Evolutionary conservation across 1,284 basidiomycete species (phyloP).

Genomic region (Dichomitus squalens): DNA sequence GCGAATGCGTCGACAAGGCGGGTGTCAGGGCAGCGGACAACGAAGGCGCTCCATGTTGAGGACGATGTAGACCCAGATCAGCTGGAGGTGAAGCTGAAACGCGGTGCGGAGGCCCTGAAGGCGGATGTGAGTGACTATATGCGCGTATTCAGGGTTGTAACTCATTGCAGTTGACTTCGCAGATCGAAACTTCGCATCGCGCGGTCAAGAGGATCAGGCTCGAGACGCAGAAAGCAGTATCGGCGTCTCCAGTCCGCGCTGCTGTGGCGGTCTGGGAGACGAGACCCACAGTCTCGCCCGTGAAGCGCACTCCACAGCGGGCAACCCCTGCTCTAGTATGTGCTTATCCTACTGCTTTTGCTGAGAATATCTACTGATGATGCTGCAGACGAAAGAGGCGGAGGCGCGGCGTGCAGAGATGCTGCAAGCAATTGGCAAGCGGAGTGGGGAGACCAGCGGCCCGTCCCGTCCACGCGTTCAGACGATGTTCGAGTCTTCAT

Average conservation of each 20-base stretch:
- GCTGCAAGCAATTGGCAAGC: slow-evolving; percentile 65
- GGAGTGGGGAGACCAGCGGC: slow-evolving; percentile 51
- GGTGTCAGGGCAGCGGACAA: slow-evolving; percentile 50
- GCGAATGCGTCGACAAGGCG: slow-evolving; percentile 40
- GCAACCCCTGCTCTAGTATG: slow-evolving; percentile 43
- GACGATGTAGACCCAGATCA: slow-evolving; percentile 39
- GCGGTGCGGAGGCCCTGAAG: slow-evolving; percentile 56
- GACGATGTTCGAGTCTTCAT: slow-evolving; percentile 31
- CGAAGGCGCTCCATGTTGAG: slow-evolving; percentile 14
- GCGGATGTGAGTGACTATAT: slow-evolving; percentile 59
- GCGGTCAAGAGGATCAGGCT: slow-evolving; percentile 71
- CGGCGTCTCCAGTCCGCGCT: slow-evolving; percentile 14
- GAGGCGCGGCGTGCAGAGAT: slow-evolving; percentile 78
- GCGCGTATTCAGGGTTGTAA: neutral
- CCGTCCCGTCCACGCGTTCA: slow-evolving; percentile 45
- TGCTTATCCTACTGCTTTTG: neutral
- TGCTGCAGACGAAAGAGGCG: slow-evolving; percentile 63
- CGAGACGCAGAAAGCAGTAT: slow-evolving; percentile 42
- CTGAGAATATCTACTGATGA: neutral
- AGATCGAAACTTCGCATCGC: slow-evolving; percentile 69
- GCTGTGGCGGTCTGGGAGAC: slow-evolving; percentile 19
- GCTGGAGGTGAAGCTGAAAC: slow-evolving; percentile 36
- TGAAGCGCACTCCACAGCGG: slow-evolving; percentile 51
- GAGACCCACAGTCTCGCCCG: slow-evolving; percentile 44
- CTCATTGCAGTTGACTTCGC: neutral